Base-by-base conservation (phyloP, 345 rosid genomes). In the Xanthoceras sorbifolium region DNA sequence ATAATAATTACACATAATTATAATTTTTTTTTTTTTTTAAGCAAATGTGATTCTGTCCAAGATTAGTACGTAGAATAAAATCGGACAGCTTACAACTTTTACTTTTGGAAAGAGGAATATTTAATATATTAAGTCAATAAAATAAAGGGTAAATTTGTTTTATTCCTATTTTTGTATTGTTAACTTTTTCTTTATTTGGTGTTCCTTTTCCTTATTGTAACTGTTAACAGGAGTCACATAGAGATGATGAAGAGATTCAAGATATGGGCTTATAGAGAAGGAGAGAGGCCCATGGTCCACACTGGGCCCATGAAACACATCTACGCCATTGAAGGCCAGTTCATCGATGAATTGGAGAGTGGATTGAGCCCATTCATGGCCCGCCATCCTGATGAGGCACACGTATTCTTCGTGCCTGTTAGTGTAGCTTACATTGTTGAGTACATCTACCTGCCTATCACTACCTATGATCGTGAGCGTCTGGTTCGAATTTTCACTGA, bases 181-280 rank as follows among this genome's bases (percentile, higher is more conserved):
- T 7, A 23, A 57, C 1, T 12, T 22, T 4, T 68, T 15, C 14
- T 1, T 12, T 23, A 1, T 20, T 42, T 42, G 22, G n/a, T 3
- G 2, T 10, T 28, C 28, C 4, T 20, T 10, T 0, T 42, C 2
- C 3, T 10, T 9, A 6, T 0, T 31, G 0, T n/a, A n/a, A 5
- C 1, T 1, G 1, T 29, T 9, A n/a, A 11, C 64, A 86, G 90
- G 74, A 86, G 92, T 77, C 85, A 82, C 14, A 75, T 79, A 29
- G 90, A 87, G 84, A 89, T 87, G 92, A 73, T 72, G 73, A 86
- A 84, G 79, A 79, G 73, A 74, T 85, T 87, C 67, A 89, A 85
- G 83, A 77, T 89, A n/a, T 89, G 92, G 90, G 73, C 77, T 1
- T 87, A 89, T 67, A 79, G 14, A 42, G 92, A 87, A 78, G 92